A percentile compares a stretch with the other conserved stretches of the same genome.
phyloP scores from a whole-genome alignment of 2,329 filamentous ascomycete species.

The Cordyceps javanica region DNA sequence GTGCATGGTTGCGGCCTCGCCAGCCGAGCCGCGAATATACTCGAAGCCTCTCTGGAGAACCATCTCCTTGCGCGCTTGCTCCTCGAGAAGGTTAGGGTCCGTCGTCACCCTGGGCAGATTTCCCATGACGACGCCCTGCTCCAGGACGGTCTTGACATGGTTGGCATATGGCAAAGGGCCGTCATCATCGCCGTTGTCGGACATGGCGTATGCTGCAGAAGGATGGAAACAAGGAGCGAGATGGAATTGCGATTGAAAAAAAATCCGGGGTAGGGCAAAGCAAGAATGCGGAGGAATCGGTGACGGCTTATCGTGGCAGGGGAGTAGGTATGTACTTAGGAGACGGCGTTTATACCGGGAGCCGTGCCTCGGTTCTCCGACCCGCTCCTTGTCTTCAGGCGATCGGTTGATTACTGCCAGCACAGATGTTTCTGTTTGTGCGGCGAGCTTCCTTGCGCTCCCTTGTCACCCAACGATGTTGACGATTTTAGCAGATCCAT shows the following conservation, averaged over 20 bases:
- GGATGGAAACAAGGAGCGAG: too few species aligned
- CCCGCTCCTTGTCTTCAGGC: neutral
- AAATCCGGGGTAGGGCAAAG: neutral
- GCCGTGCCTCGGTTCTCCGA: neutral
- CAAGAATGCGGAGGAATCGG: neutral
- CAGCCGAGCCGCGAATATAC: conserved; percentile 58
- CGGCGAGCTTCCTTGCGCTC: neutral
- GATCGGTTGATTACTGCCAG: neutral
- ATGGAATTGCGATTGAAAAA: neutral
- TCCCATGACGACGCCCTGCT: conserved; percentile 43
- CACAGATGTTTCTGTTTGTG: neutral
- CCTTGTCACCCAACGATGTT: neutral
- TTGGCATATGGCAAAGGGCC: conserved; percentile 30
- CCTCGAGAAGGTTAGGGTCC: conserved; percentile 50
- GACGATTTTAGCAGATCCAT: too few species aligned
- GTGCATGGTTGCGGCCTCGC: conserved; percentile 54
- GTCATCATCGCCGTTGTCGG: conserved; percentile 15
- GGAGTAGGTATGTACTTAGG: too few species aligned
- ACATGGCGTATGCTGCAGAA: conserved; percentile 10
- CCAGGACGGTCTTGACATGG: conserved; percentile 45
- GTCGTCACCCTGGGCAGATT: conserved; percentile 49
- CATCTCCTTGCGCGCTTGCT: conserved; percentile 45
- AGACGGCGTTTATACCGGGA: neutral
- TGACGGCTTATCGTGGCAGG: neutral
- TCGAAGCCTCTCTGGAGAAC: conserved; percentile 41